These are phyloP conservation scores for Phytophthora pseudosyringae DNA, from an alignment of 352 stramenopile genomes.

Conservation along the genomic window DNA sequence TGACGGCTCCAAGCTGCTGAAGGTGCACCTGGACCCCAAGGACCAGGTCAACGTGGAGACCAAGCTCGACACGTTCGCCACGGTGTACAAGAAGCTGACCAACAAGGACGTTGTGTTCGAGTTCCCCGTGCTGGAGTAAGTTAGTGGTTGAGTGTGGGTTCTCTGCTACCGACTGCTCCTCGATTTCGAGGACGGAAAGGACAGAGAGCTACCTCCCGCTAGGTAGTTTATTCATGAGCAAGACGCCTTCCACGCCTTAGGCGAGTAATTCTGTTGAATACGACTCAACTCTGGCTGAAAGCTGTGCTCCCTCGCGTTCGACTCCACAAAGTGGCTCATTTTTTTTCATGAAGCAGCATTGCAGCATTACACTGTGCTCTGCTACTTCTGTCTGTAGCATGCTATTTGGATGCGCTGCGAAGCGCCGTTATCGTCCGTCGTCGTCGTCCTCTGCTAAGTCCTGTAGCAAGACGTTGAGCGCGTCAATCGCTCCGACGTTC, in stretches of 20 bases:
- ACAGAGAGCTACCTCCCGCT: slow-evolving; percentile 32
- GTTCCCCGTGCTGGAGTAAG: slow-evolving; percentile 93
- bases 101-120: slow-evolving; percentile 99
- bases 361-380: slow-evolving; percentile 4
- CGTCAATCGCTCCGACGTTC: slow-evolving; percentile 51
- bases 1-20: slow-evolving; percentile 98
- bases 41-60: slow-evolving; percentile 99
- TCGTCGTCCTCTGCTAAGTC: slow-evolving; percentile 66
- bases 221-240: slow-evolving; percentile 66
- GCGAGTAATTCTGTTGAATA: slow-evolving; percentile 37
- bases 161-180: slow-evolving; percentile 1
- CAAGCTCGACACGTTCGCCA: slow-evolving; percentile 99
- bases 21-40: slow-evolving; percentile 98
- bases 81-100: slow-evolving; percentile 99
- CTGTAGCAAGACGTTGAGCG: slow-evolving; percentile 42
- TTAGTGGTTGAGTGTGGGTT: slow-evolving; percentile 41
- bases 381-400: background rate
- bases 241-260: slow-evolving; percentile 41
- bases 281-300: slow-evolving; percentile 20
- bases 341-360: background rate
- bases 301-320: background rate
- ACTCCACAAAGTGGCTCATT: background rate
- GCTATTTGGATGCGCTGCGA: slow-evolving; percentile 40
- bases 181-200: background rate
- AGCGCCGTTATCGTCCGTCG: slow-evolving; percentile 72